phyloP scores from a whole-genome alignment of 2,329 filamentous ascomycete species.

The Colletotrichum plurivorum region DNA sequence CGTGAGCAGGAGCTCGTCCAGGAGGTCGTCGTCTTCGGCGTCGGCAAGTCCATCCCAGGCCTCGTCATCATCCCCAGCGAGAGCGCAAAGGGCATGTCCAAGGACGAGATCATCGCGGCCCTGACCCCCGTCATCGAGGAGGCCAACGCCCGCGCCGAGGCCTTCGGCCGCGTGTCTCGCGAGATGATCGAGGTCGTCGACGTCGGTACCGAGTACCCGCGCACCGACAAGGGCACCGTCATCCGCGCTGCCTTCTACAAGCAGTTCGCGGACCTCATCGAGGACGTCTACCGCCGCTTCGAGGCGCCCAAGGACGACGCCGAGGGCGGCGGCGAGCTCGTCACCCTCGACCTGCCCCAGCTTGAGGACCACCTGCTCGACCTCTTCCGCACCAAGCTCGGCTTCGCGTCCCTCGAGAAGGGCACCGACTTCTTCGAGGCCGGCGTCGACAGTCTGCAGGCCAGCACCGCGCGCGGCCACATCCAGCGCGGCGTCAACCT shows the following conservation, averaged over 20 bases:
- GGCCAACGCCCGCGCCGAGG: constrained; percentile 64
- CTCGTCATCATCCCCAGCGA: constrained; percentile 66
- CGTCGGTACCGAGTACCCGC: constrained; percentile 59
- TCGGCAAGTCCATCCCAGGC: constrained; percentile 65
- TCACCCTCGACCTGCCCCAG: constrained; percentile 32
- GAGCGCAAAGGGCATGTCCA: constrained; percentile 54
- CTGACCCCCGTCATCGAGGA: constrained; percentile 65
- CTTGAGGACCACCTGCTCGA: constrained; percentile 47
- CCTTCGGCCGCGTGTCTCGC: constrained; percentile 66
- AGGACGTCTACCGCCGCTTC: constrained; percentile 45
- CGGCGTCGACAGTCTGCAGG: constrained; percentile 62
- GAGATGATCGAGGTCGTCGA: constrained; percentile 67
- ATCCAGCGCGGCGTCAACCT: constrained; percentile 57
- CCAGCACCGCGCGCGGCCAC: constrained; percentile 59
- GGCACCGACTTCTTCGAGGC: constrained; percentile 58
- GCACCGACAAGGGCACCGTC: constrained; percentile 66
- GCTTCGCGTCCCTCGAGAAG: constrained; percentile 48
- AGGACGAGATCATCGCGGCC: constrained; percentile 60
- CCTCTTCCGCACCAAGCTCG: constrained; percentile 44
- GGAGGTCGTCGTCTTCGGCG: constrained; percentile 72
- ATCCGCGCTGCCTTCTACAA: constrained; percentile 61
- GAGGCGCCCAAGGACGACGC: constrained; percentile 32
- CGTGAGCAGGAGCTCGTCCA: constrained; percentile 65
- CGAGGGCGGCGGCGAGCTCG: constrained; percentile 20
- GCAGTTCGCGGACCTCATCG: constrained; percentile 59